Evolutionary conservation across 148 eudicot species (phyloP).

Genomic region (Arctostaphylos glauca): DNA sequence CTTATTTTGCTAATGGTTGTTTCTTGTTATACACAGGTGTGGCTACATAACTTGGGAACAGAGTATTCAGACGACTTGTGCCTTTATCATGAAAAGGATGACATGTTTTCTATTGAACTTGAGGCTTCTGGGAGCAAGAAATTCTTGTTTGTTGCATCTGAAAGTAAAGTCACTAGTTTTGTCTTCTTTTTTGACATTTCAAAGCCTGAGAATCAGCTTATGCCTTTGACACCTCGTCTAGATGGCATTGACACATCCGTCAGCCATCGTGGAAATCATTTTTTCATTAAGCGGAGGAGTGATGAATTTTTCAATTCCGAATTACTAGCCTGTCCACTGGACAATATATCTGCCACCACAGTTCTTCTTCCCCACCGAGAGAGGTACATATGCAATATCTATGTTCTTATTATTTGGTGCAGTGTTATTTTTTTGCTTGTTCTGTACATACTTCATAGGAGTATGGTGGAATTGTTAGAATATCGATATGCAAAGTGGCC

Average conservation of each 20-base stretch:
- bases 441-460: not conserved
- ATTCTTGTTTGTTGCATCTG: constrained; percentile 72
- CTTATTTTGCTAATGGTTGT: constrained; percentile 3
- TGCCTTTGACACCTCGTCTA: constrained; percentile 65
- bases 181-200: constrained; percentile 63
- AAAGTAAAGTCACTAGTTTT: constrained; percentile 78
- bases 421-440: not conserved
- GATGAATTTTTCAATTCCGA: constrained; percentile 82
- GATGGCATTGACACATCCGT: constrained; percentile 77
- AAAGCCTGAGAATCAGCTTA: constrained; percentile 55
- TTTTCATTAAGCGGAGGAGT: constrained; percentile 76
- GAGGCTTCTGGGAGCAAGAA: constrained; percentile 77
- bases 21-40: constrained; percentile 39
- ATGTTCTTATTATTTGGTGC: not conserved
- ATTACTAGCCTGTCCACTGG: constrained; percentile 82
- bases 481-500: not conserved
- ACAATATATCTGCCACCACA: constrained; percentile 53
- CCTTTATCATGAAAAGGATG: constrained; percentile 92
- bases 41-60: constrained; percentile 82
- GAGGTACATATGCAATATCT: constrained; percentile 42
- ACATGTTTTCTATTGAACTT: constrained; percentile 64
- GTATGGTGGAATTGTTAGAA: not conserved
- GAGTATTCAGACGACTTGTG: constrained; percentile 65
- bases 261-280: constrained; percentile 86
- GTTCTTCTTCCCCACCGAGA: constrained; percentile 73